These are phyloP conservation scores for Colletotrichum neosansevieriae DNA, from an alignment of 2,329 filamentous ascomycete species.

Conservation along the genomic window DNA sequence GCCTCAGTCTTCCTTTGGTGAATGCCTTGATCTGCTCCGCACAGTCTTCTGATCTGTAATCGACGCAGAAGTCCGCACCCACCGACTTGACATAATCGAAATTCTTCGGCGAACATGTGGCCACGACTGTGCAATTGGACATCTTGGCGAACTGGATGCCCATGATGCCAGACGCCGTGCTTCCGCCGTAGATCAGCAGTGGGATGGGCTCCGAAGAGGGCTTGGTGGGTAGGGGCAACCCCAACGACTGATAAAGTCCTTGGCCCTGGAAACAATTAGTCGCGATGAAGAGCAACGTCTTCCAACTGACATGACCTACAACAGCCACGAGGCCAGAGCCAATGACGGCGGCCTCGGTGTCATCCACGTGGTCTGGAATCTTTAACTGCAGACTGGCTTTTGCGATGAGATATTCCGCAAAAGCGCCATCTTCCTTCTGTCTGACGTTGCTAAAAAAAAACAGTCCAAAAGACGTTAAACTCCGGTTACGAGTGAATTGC, in stretches of 20 bases:
- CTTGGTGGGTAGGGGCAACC: conserved; percentile 58
- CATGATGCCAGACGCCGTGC: conserved; percentile 68
- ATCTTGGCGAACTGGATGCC: conserved; percentile 59
- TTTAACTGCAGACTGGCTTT: conserved; percentile 57
- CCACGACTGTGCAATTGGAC: conserved; percentile 54
- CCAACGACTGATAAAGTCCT: conserved; percentile 59
- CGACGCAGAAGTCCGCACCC: conserved; percentile 60
- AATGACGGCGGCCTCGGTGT: conserved; percentile 59
- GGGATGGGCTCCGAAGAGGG: conserved; percentile 52
- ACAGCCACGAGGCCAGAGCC: conserved; percentile 57
- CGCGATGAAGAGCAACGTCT: background rate
- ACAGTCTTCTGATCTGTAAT: conserved; percentile 54
- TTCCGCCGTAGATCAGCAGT: conserved; percentile 61
- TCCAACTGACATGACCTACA: background rate
- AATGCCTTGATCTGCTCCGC: conserved; percentile 44
- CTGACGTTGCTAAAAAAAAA: conserved; percentile 45
- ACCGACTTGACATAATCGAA: conserved; percentile 53
- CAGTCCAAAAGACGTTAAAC: no score
- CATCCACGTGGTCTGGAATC: conserved; percentile 58
- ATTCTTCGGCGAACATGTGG: conserved; percentile 55
- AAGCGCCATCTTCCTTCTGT: conserved; percentile 57
- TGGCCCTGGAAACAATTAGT: conserved; percentile 51
- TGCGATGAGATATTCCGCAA: conserved; percentile 53
- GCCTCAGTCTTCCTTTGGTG: conserved; percentile 44
- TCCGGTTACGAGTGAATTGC: no score